Evolutionary conservation across 129 eudicot genomes (phyloP).

Genomic region (Pulicaria dysenterica): DNA sequence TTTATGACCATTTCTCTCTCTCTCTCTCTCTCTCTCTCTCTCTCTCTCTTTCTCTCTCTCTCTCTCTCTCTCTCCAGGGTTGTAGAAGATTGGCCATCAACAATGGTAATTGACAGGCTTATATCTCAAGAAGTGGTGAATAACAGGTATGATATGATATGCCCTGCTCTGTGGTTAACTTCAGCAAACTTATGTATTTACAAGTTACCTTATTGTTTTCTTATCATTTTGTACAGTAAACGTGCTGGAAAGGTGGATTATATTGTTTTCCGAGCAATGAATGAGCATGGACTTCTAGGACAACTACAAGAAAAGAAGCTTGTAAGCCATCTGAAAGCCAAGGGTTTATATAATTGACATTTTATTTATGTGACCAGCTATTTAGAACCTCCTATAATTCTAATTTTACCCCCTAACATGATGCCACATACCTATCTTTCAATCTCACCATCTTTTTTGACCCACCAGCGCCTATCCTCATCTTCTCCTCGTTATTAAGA

Average conservation of each 20-base stretch:
- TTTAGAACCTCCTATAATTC: too few relatives aligned
- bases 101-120: constrained; percentile 65
- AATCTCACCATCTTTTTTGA: too few relatives aligned
- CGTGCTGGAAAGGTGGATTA: constrained; percentile 65
- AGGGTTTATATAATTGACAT: background rate
- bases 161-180: background rate
- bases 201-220: background rate
- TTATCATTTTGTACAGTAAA: constrained; percentile 42
- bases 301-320: constrained; percentile 90
- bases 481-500: too few relatives aligned
- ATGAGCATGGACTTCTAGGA: constrained; percentile 82
- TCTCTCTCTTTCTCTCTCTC: constrained; percentile 6
- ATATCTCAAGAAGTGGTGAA: constrained; percentile 76
- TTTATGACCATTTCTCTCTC: background rate
- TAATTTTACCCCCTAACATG: too few relatives aligned
- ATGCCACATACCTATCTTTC: too few relatives aligned
- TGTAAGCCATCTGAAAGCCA: constrained; percentile 47
- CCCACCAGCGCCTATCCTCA: too few relatives aligned
- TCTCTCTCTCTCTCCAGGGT: constrained; percentile 46
- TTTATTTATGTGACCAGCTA: too few relatives aligned
- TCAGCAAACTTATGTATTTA: constrained; percentile 1
- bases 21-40: background rate
- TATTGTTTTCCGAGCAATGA: constrained; percentile 73
- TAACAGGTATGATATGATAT: constrained; percentile 54
- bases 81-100: constrained; percentile 82